phyloP scores from a whole-genome alignment of 78 protist genomes.

The Guillardia theta region DNA sequence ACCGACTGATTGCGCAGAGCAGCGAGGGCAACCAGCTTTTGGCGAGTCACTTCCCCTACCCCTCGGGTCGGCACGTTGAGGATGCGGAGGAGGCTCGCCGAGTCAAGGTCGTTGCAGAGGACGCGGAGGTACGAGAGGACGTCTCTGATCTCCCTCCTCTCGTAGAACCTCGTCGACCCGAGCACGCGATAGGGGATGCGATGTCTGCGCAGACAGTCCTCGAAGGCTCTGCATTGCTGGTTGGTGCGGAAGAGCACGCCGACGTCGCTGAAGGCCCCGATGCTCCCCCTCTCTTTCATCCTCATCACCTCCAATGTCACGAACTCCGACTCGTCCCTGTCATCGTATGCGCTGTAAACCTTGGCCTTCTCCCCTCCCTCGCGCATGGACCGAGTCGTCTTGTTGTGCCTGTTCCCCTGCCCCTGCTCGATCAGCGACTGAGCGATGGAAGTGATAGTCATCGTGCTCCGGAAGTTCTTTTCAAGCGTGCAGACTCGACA shows the following conservation, averaged over 20 bases:
- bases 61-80: not conserved
- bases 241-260: constrained; percentile 13
- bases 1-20: not conserved
- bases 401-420: not conserved
- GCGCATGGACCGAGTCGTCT: not conserved
- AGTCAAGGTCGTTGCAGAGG: not conserved
- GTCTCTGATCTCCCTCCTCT: constrained; percentile 2
- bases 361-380: not conserved
- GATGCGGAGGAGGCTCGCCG: not conserved
- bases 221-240: not conserved
- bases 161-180: not conserved
- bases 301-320: not conserved
- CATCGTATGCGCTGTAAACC: not conserved
- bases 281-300: not conserved
- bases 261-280: not conserved
- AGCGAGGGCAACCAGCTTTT: not conserved
- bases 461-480: not conserved
- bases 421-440: not conserved
- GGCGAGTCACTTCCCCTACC: not conserved
- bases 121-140: constrained; percentile 20
- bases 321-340: not conserved
- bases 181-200: not conserved
- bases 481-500: not conserved
- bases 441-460: not conserved
- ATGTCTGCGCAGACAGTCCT: not conserved